A percentile compares a stretch with the other conserved stretches of the same genome.
Conservation (phyloP, 352 stramenopile genomes). For the Plasmopara viticola region DNA sequence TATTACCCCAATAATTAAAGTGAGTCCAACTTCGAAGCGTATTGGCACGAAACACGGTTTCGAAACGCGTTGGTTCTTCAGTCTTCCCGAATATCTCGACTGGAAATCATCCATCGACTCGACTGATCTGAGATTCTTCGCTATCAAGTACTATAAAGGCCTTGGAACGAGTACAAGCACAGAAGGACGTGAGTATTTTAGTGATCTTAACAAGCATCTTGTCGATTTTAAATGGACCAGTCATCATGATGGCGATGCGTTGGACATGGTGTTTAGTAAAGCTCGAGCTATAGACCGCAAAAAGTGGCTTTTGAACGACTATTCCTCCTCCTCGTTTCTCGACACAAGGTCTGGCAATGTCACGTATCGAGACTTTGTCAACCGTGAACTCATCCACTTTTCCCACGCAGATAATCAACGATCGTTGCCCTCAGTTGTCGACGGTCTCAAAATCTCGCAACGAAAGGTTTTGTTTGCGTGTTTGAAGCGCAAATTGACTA, state of each 20-base stretch:
- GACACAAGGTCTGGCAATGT: conserved; percentile 89
- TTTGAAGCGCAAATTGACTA: conserved; percentile 97
- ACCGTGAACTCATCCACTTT: conserved; percentile 99
- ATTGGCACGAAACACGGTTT: conserved; percentile 23
- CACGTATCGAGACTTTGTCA: conserved; percentile 96
- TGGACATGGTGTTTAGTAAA: conserved; percentile 99
- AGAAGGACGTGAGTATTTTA: conserved; percentile 98
- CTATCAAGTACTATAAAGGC: conserved; percentile 99
- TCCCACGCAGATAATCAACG: conserved; percentile 95
- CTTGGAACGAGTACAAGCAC: conserved; percentile 96
- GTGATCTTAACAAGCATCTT: conserved; percentile 91
- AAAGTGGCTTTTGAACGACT: conserved; percentile 90
- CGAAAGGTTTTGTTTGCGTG: conserved; percentile 97
- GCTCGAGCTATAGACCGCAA: conserved; percentile 94
- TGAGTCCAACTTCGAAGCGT: conserved; percentile 47
- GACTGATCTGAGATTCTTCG: conserved; percentile 84
- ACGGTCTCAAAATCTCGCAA: conserved; percentile 97
- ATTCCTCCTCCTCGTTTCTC: conserved; percentile 87
- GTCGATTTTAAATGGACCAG: conserved; percentile 84
- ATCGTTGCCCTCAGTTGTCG: conserved; percentile 94
- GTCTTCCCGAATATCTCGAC: conserved; percentile 93
- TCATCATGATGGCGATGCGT: conserved; percentile 83
- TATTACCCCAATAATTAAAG: conserved; percentile 99
- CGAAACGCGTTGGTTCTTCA: conserved; percentile 92
- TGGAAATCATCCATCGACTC: conserved; percentile 83